Conservation (phyloP, 2,329 filamentous ascomycete species). For the Colletotrichum sp. region DNA sequence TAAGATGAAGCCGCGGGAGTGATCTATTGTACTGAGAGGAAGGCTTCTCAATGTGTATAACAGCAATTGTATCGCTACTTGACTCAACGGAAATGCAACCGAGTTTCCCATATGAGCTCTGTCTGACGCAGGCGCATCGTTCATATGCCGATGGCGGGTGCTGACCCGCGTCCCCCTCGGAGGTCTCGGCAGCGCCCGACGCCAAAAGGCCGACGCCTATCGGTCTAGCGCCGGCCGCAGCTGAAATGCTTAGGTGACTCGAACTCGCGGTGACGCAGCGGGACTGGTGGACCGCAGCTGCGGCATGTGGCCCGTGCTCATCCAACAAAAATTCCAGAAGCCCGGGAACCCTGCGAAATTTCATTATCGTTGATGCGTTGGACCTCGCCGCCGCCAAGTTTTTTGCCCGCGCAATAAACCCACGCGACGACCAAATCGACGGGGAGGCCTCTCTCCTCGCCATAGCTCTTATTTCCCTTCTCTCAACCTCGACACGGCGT, state of each 20-base stretch:
- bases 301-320: conserved; percentile 7
- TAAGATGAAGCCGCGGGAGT: conserved; percentile 27
- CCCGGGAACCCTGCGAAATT: conserved; percentile 19
- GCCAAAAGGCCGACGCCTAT: neutral
- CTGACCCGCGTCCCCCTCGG: neutral
- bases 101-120: neutral
- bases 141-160: neutral
- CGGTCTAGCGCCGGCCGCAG: neutral
- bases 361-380: conserved; percentile 12
- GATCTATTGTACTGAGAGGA: neutral
- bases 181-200: neutral
- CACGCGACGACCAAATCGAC: conserved; percentile 8
- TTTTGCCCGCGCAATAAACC: conserved; percentile 8
- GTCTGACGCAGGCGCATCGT: neutral
- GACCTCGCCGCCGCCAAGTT: conserved; percentile 21
- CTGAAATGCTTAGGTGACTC: neutral
- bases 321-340: conserved; percentile 17
- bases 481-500: neutral
- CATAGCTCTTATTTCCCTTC: neutral
- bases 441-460: neutral
- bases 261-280: conserved; percentile 12
- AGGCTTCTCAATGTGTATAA: neutral
- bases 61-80: neutral
- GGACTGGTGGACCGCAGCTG: conserved; percentile 1
- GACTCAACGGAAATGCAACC: neutral